Conservation (phyloP, 2,329 filamentous ascomycete genomes). For the Rhynchosporium secalis region DNA sequence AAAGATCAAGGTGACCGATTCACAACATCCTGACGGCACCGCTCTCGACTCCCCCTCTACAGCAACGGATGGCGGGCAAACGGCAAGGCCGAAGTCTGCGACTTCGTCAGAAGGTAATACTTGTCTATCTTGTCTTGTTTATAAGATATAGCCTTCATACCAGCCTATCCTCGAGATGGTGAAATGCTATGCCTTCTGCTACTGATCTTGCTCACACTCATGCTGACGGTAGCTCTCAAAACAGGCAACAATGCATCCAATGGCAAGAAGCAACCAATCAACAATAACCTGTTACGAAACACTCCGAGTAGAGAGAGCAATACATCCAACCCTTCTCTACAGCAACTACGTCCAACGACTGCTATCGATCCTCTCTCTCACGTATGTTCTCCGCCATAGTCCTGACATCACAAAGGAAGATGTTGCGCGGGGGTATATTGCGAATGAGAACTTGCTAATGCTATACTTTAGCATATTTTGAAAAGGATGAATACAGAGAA, state of each 20-base stretch:
- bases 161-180: constrained; percentile 18
- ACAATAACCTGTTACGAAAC: constrained; percentile 33
- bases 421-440: neutral
- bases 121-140: constrained; percentile 4
- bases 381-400: constrained; percentile 47
- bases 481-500: constrained; percentile 66
- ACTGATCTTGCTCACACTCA: constrained; percentile 25
- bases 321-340: constrained; percentile 24
- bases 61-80: constrained; percentile 33
- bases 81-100: constrained; percentile 34
- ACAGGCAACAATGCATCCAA: constrained; percentile 34
- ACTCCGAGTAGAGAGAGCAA: constrained; percentile 33
- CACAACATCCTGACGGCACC: constrained; percentile 28
- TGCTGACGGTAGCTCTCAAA: constrained; percentile 28
- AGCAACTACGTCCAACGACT: constrained; percentile 36
- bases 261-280: constrained; percentile 33
- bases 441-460: constrained; percentile 26
- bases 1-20: constrained; percentile 38
- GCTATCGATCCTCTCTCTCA: constrained; percentile 68
- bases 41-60: constrained; percentile 34
- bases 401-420: constrained; percentile 7
- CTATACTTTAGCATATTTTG: constrained; percentile 53
- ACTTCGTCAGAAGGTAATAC: constrained; percentile 39
- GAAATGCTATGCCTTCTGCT: constrained; percentile 28
- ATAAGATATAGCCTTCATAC: constrained; percentile 9